Conservation (phyloP, 176 grass and related monocot genomes). For the Aegilops sharonensis region DNA sequence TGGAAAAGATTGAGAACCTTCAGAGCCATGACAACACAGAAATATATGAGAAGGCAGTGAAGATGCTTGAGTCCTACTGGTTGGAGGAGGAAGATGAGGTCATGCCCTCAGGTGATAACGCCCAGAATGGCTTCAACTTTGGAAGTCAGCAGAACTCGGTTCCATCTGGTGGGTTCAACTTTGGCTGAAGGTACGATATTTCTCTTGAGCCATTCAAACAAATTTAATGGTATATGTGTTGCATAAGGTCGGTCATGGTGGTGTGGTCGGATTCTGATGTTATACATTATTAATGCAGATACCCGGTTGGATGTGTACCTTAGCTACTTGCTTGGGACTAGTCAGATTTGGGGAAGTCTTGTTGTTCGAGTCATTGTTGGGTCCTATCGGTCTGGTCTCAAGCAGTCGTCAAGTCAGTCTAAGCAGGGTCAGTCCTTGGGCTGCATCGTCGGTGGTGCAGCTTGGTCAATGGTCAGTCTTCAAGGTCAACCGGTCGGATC, state of each 20-base stretch:
- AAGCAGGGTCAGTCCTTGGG: constrained; percentile 41
- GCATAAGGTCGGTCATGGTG: not conserved
- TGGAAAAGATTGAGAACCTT: constrained; percentile 97
- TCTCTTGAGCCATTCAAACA: not conserved
- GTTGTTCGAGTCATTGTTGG: constrained; percentile 53
- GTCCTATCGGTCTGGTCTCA: constrained; percentile 62
- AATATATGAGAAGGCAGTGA: constrained; percentile 95
- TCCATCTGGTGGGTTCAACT: constrained; percentile 82
- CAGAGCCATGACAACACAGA: constrained; percentile 91
- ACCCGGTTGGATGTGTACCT: constrained; percentile 37
- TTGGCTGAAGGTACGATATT: constrained; percentile 52
- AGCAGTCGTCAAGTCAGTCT: constrained; percentile 60
- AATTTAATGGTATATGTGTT: not conserved
- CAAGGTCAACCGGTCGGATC: constrained; percentile 47
- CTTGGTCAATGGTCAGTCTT: constrained; percentile 55
- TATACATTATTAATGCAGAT: constrained; percentile 31
- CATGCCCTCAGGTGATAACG: constrained; percentile 51
- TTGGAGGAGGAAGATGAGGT: constrained; percentile 79
- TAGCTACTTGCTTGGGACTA: constrained; percentile 53
- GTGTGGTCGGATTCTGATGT: constrained; percentile 22
- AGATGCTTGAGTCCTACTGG: constrained; percentile 88
- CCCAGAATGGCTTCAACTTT: constrained; percentile 64
- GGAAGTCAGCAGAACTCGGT: constrained; percentile 54
- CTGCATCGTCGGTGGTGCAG: constrained; percentile 43
- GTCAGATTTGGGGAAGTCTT: constrained; percentile 57